phyloP scores from a whole-genome alignment of 2,329 filamentous ascomycete genomes.

The Colletotrichum ledebouriae region DNA sequence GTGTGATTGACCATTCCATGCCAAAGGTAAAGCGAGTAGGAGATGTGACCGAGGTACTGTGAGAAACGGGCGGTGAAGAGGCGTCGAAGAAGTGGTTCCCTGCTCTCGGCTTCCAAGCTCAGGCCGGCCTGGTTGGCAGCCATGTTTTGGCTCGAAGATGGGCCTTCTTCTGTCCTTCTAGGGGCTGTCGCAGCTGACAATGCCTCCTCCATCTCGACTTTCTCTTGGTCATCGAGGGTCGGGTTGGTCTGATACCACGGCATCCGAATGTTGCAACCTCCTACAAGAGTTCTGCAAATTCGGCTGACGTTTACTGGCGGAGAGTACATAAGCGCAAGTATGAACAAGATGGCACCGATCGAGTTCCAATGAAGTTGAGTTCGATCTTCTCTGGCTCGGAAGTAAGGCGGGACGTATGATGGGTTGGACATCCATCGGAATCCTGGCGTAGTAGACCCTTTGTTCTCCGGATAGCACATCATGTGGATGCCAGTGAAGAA shows the following conservation, averaged over 20 bases:
- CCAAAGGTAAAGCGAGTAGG: slow-evolving; percentile 72
- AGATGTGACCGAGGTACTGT: slow-evolving; percentile 72
- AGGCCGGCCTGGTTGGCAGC: not conserved
- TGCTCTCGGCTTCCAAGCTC: too few relatives aligned
- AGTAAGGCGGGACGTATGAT: slow-evolving; percentile 12
- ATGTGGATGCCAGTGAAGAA: slow-evolving; percentile 17
- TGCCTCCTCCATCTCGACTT: slow-evolving; percentile 52
- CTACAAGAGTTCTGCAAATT: not conserved
- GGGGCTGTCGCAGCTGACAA: slow-evolving; percentile 65
- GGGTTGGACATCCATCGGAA: slow-evolving; percentile 7
- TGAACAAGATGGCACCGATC: slow-evolving; percentile 36
- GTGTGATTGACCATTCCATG: slow-evolving; percentile 68
- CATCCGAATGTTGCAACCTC: not conserved
- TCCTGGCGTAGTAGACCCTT: not conserved
- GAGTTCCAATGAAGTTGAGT: slow-evolving; percentile 46
- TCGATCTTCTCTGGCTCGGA: not conserved
- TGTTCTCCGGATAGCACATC: slow-evolving; percentile 12
- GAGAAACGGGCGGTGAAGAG: slow-evolving; percentile 64
- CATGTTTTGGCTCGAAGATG: not conserved
- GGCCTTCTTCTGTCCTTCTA: slow-evolving; percentile 58
- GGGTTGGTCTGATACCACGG: slow-evolving; percentile 2
- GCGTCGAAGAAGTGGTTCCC: slow-evolving; percentile 56
- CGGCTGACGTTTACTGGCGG: slow-evolving; percentile 48
- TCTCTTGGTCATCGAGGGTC: slow-evolving; percentile 47
- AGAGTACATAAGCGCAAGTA: slow-evolving; percentile 45